phyloP scores from a whole-genome alignment of 352 stramenopile genomes.

The Globisporangium okanoganense region DNA sequence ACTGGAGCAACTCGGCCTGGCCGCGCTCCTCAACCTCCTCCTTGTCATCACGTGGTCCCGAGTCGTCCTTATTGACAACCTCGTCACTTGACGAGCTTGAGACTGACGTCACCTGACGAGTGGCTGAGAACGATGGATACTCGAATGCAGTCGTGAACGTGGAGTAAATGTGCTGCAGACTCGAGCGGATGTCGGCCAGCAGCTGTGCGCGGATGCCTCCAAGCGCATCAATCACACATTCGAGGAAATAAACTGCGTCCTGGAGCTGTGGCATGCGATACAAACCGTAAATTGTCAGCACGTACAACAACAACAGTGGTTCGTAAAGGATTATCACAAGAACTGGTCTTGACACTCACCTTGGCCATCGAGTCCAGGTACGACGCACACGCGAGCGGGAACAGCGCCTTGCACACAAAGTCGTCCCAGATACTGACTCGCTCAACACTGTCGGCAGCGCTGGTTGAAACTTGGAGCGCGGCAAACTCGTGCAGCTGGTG shows the following conservation, averaged over 20 bases:
- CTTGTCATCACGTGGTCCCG: constrained; percentile 7
- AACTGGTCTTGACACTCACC: constrained; percentile 10
- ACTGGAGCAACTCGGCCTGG: constrained; percentile 30
- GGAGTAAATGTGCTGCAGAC: constrained; percentile 30
- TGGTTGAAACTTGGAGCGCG: not conserved
- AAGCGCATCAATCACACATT: constrained; percentile 28
- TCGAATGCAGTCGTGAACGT: constrained; percentile 25
- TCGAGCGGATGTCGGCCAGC: constrained; percentile 22
- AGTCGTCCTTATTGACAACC: not conserved
- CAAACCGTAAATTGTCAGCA: not conserved
- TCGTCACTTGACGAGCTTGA: not conserved
- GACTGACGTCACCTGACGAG: not conserved
- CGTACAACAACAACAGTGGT: not conserved
- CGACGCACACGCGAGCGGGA: constrained; percentile 24
- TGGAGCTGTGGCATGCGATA: constrained; percentile 23
- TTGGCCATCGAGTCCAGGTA: constrained; percentile 39
- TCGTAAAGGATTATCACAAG: too few relatives aligned
- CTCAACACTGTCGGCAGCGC: not conserved
- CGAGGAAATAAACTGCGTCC: constrained; percentile 31
- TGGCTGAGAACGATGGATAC: constrained; percentile 23
- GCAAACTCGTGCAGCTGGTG: constrained; percentile 19
- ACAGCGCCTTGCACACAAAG: constrained; percentile 24
- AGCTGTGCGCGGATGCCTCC: constrained; percentile 15
- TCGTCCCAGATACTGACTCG: constrained; percentile 23
- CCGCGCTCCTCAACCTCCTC: constrained; percentile 28